Evolutionary conservation across 2,329 filamentous ascomycete species (phyloP), one percentile per base, ranked within the genome.

Genomic region (Juglanconis oblonga): DNA sequence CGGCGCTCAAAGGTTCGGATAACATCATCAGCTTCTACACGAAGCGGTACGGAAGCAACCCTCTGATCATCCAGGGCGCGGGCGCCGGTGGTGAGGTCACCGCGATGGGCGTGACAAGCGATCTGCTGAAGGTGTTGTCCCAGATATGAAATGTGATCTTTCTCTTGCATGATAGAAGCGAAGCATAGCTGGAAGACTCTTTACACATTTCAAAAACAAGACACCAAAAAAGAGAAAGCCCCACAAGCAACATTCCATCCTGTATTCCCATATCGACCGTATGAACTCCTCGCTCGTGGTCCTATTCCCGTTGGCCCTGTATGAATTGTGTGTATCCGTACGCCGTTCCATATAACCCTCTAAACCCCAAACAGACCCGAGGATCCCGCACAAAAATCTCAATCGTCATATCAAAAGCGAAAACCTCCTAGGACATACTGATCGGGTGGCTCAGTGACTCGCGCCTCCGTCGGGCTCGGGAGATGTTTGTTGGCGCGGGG

Each of bases 1-100:
- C 95, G 13, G 89, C 90, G 52, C 82, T 99, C 60, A 96, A 97
- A 83, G 95, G 95, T 40, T 98, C 93, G 74, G 95, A 98, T 74
- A 99, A 99, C 80, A 96, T 99, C 73, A 97, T 99, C 72, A 96
- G 89, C 80, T 97, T 99, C 81, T 96, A 97, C 77, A 99, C 95
- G 5, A 90, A 96, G 81, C 85, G 95, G 69, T 99, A 99, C 72
- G 92, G 92, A 61, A 84, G 81, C 72, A 96, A 94, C 76, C 93
- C 95, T 48, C 81, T 99, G 64, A 97, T 97, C 71, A 86, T 99
- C 64, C 94, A 98, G 79, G 95, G 95, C 62, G 92, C 92, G 40
- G 95, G 93, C 63, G 95, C 95, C 32, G 95, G 95, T 68, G 93
- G 91, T 65, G 93, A 97, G 49, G 92, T 98, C 56, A 99, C 95